phyloP scores from a whole-genome alignment of 331 rosid species.

The Erythrophleum ivorense region DNA sequence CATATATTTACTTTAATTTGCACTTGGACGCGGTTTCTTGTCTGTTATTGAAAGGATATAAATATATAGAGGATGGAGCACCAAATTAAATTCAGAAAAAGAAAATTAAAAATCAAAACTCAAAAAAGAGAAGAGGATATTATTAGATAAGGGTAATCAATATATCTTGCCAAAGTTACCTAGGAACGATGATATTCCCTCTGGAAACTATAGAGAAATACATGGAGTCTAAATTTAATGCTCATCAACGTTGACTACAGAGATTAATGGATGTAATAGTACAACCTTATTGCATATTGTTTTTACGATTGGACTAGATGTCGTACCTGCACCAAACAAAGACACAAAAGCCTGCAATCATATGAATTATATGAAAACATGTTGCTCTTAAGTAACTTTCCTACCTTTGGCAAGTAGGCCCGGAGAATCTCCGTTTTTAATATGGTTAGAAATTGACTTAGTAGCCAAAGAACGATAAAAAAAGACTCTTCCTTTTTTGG shows the following conservation, averaged over 20 bases:
- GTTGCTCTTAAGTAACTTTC: background rate
- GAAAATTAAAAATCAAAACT: no score
- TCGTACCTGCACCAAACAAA: slow-evolving; percentile 22
- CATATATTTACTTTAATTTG: no score
- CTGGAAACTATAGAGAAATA: background rate
- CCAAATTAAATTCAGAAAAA: no score
- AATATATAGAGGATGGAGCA: no score
- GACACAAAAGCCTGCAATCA: background rate
- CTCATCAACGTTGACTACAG: background rate
- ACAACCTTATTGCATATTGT: background rate
- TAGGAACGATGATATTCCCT: background rate
- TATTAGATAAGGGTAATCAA: background rate
- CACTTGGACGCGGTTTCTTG: no score
- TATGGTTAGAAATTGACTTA: slow-evolving; percentile 7
- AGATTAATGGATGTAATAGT: background rate
- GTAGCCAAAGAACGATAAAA: background rate
- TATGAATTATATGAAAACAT: background rate
- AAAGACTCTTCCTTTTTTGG: background rate
- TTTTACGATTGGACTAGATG: background rate
- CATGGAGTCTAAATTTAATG: background rate
- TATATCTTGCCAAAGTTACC: no score
- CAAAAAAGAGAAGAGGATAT: no score
- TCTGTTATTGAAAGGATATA: no score
- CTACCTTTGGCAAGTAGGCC: background rate
- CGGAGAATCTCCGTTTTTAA: background rate